These are phyloP conservation scores for Ceratocystis lukuohia DNA, from an alignment of 2,329 filamentous ascomycete genomes.

Conservation along the genomic window DNA sequence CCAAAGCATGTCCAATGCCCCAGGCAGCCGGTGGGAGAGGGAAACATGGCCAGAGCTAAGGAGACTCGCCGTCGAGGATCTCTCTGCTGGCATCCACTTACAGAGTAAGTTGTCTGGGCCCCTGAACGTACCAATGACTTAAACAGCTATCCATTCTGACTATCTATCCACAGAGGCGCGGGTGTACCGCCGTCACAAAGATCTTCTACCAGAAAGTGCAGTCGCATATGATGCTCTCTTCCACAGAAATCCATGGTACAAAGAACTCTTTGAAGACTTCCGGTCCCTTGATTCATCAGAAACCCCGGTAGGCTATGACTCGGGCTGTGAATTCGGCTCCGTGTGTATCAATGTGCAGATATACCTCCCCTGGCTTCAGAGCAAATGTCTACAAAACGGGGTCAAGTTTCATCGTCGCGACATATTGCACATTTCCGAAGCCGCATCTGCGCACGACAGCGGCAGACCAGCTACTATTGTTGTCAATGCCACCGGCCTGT, in stretches of 20 bases:
- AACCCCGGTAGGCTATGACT: conserved; percentile 52
- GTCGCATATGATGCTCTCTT: conserved; percentile 51
- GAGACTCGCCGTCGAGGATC: conserved; percentile 47
- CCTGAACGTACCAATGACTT: not conserved
- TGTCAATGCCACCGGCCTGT: conserved; percentile 75
- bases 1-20: conserved; percentile 32
- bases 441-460: conserved; percentile 25
- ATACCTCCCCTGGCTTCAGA: conserved; percentile 75
- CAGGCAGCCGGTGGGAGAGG: conserved; percentile 43
- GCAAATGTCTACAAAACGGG: conserved; percentile 62
- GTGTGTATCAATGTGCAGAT: conserved; percentile 85
- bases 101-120: conserved; percentile 38
- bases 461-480: conserved; percentile 36
- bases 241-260: conserved; percentile 58
- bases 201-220: conserved; percentile 30
- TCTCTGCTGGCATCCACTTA: conserved; percentile 69
- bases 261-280: conserved; percentile 57
- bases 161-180: conserved; percentile 30
- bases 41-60: conserved; percentile 52
- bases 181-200: conserved; percentile 47
- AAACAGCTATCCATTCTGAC: not conserved
- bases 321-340: conserved; percentile 63
- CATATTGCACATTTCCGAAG: conserved; percentile 60
- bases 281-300: conserved; percentile 44
- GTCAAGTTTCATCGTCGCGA: conserved; percentile 51